Evolutionary conservation across 2,329 filamentous ascomycete genomes (phyloP).

Genomic region (Tothia fuscella): DNA sequence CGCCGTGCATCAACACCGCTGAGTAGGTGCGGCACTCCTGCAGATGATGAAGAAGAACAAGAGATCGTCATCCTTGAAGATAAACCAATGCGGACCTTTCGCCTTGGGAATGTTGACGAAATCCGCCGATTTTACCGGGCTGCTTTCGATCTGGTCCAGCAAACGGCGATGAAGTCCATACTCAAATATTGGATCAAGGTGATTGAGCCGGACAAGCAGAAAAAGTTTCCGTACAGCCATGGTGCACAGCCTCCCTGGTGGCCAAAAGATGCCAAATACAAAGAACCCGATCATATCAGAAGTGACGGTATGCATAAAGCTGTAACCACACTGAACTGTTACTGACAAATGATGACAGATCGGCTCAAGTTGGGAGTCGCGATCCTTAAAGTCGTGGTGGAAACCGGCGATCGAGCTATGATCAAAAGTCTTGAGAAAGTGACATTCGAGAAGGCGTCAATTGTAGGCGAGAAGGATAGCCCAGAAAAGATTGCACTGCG

Average conservation of each 20-base stretch:
- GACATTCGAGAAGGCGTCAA: background rate
- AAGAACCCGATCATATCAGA: conserved; percentile 61
- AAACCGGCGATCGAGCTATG: background rate
- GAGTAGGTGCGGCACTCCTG: background rate
- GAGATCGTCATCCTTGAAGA: background rate
- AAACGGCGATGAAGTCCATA: conserved; percentile 59
- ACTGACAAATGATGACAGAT: conserved; percentile 4
- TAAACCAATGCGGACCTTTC: conserved; percentile 12
- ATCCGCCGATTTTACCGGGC: conserved; percentile 50
- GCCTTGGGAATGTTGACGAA: conserved; percentile 41
- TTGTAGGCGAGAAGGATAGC: conserved; percentile 2
- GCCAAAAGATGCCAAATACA: conserved; percentile 45
- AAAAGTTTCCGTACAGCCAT: conserved; percentile 55
- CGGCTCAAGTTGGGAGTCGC: conserved; percentile 3
- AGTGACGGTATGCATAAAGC: conserved; percentile 44
- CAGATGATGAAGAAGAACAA: conserved; percentile 12
- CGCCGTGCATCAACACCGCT: background rate
- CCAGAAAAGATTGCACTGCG: conserved; percentile 3
- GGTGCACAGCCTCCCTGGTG: conserved; percentile 24
- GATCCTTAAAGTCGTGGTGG: conserved; percentile 3
- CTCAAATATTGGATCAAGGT: conserved; percentile 66
- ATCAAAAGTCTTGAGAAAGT: background rate
- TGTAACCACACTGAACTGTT: background rate
- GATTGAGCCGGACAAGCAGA: conserved; percentile 67
- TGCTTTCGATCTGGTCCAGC: conserved; percentile 55